Evolutionary conservation across 2,329 filamentous ascomycete genomes (phyloP).

Genomic region (Cladosporium phlei): DNA sequence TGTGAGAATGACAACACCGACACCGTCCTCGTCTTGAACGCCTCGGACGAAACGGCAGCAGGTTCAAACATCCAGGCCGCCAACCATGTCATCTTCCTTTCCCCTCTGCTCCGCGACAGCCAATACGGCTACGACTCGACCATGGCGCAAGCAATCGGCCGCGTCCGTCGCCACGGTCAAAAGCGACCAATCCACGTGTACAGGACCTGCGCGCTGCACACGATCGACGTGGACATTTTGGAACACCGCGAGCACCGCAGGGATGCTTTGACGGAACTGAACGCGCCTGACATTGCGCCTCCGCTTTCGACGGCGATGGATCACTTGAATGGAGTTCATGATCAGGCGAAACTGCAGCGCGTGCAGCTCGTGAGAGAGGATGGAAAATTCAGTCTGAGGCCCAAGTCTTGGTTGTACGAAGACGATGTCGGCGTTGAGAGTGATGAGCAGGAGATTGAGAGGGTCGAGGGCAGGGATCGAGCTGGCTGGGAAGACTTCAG

Average conservation of each 20-base stretch:
- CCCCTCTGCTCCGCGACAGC: constrained; percentile 48
- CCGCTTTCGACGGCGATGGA: not conserved
- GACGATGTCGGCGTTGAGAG: constrained; percentile 13
- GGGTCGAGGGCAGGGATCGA: constrained; percentile 22
- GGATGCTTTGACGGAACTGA: constrained; percentile 23
- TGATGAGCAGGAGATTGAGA: constrained; percentile 13
- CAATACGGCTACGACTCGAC: constrained; percentile 53
- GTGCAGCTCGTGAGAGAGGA: constrained; percentile 29
- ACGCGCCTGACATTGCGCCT: constrained; percentile 13
- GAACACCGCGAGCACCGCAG: constrained; percentile 38
- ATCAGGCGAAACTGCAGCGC: constrained; percentile 18
- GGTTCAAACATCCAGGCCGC: constrained; percentile 58
- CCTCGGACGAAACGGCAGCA: constrained; percentile 54
- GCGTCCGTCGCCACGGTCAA: constrained; percentile 56
- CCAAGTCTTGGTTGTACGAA: constrained; percentile 27
- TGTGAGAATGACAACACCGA: constrained; percentile 25
- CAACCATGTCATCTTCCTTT: constrained; percentile 61
- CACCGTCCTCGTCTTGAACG: constrained; percentile 54
- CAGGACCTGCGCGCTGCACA: constrained; percentile 77
- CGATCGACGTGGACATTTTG: constrained; percentile 46
- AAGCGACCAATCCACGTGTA: constrained; percentile 55
- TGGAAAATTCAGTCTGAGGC: constrained; percentile 29
- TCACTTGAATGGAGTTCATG: too few relatives aligned
- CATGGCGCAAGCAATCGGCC: constrained; percentile 61
- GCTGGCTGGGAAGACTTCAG: constrained; percentile 31